Evolutionary conservation across 257 asterid genomes (phyloP).

Genomic region (Solanum medicagineum): DNA sequence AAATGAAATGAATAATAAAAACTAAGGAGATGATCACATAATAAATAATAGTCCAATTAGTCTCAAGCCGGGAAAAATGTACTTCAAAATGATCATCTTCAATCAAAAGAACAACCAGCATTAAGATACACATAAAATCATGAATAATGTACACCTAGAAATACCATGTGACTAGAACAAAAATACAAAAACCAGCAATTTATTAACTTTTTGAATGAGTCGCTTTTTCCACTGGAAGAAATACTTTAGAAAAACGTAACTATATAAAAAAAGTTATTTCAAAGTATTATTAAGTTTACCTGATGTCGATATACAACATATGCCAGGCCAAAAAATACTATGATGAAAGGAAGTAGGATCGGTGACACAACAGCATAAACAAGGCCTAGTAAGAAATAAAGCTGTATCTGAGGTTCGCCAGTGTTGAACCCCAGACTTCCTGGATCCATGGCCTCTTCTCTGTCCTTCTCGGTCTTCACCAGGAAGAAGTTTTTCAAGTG

Average conservation of each 20-base stretch:
- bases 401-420: conserved; percentile 91
- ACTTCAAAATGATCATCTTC: not conserved
- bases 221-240: not conserved
- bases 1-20: not conserved
- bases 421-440: conserved; percentile 89
- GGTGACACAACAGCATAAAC: conserved; percentile 91
- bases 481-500: conserved; percentile 73
- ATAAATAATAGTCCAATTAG: not conserved
- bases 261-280: not conserved
- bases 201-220: not conserved
- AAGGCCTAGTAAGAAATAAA: conserved; percentile 86
- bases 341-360: conserved; percentile 73
- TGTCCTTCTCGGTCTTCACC: conserved; percentile 86
- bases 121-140: not conserved
- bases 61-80: not conserved
- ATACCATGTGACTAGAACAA: not conserved
- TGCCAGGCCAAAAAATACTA: conserved; percentile 72
- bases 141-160: not conserved
- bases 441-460: conserved; percentile 87
- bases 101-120: not conserved
- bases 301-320: conserved; percentile 79
- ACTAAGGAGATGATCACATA: not conserved
- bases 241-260: not conserved
- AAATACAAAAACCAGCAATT: not conserved
- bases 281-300: conserved; percentile 28